These are phyloP conservation scores for Coelastrella sp. DNA, from an alignment of 139 green algal species.

Conservation along the genomic window DNA sequence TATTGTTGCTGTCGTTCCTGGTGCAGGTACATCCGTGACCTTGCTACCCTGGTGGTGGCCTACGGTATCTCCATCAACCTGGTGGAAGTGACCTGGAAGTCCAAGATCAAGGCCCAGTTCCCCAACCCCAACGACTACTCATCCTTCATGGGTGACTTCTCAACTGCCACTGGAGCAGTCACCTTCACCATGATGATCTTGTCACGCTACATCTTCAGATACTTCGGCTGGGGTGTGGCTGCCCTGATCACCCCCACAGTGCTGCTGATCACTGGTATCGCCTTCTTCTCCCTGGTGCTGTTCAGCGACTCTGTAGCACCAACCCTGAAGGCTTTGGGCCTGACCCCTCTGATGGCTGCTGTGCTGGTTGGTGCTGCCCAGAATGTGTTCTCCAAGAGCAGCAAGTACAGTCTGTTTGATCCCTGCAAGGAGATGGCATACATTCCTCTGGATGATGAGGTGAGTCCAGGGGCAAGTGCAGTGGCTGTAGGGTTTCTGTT, in stretches of 20 bases:
- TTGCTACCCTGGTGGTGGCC: conserved; percentile 94
- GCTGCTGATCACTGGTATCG: conserved; percentile 93
- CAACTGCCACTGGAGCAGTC: conserved; percentile 83
- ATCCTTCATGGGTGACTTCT: conserved; percentile 94
- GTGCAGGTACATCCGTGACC: conserved; percentile 93
- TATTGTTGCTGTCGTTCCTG: background rate
- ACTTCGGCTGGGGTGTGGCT: conserved; percentile 96
- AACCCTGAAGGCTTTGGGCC: conserved; percentile 80
- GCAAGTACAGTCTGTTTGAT: conserved; percentile 99
- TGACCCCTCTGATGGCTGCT: conserved; percentile 96
- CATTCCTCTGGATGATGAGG: conserved; percentile 97
- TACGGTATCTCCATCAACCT: conserved; percentile 99
- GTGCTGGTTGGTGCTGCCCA: conserved; percentile 97
- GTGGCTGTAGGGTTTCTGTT: background rate
- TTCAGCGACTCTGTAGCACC: conserved; percentile 81
- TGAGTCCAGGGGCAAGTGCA: background rate
- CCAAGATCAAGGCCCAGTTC: conserved; percentile 99
- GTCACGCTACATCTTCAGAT: conserved; percentile 94
- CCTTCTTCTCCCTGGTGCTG: conserved; percentile 98
- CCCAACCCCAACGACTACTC: conserved; percentile 98
- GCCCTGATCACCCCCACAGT: conserved; percentile 97
- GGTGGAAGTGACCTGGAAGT: conserved; percentile 99
- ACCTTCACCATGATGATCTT: conserved; percentile 99
- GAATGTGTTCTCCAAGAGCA: conserved; percentile 98
- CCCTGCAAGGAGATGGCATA: conserved; percentile 99